phyloP scores from a whole-genome alignment of 352 stramenopile genomes.

The Phytopythium sindhum region DNA sequence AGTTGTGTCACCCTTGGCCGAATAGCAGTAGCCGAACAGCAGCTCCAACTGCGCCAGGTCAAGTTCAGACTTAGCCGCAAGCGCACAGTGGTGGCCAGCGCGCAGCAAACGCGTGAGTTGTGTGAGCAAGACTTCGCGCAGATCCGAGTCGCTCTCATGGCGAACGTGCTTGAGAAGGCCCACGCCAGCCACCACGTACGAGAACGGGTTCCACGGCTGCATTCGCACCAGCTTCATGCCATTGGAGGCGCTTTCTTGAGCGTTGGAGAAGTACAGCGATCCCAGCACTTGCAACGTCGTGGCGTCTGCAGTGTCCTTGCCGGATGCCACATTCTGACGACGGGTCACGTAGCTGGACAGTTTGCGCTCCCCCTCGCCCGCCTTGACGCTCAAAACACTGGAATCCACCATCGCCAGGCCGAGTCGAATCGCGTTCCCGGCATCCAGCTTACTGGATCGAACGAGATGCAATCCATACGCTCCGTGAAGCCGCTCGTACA shows the following conservation, averaged over 20 bases:
- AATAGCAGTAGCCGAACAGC: slow-evolving; percentile 38
- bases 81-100: slow-evolving; percentile 15
- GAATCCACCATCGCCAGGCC: slow-evolving; percentile 38
- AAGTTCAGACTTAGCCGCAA: slow-evolving; percentile 9
- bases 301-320: slow-evolving; percentile 25
- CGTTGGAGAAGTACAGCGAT: slow-evolving; percentile 22
- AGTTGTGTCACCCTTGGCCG: slow-evolving; percentile 22
- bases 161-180: slow-evolving; percentile 43
- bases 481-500: slow-evolving; percentile 31
- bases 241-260: neutral
- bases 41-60: slow-evolving; percentile 33
- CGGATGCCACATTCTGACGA: neutral
- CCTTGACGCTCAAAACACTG: slow-evolving; percentile 10
- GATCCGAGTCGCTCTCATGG: slow-evolving; percentile 12
- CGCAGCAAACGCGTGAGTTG: slow-evolving; percentile 35
- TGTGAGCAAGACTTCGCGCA: slow-evolving; percentile 12
- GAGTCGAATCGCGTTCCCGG: slow-evolving; percentile 22
- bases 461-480: neutral
- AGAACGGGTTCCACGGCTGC: slow-evolving; percentile 50
- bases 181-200: slow-evolving; percentile 46
- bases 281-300: slow-evolving; percentile 29
- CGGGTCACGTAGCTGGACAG: neutral
- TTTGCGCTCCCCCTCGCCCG: neutral
- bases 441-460: neutral
- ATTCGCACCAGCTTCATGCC: slow-evolving; percentile 53